Evolutionary conservation across 1,139 yeast genomes (phyloP).

Genomic region (Geotrichum candidum): DNA sequence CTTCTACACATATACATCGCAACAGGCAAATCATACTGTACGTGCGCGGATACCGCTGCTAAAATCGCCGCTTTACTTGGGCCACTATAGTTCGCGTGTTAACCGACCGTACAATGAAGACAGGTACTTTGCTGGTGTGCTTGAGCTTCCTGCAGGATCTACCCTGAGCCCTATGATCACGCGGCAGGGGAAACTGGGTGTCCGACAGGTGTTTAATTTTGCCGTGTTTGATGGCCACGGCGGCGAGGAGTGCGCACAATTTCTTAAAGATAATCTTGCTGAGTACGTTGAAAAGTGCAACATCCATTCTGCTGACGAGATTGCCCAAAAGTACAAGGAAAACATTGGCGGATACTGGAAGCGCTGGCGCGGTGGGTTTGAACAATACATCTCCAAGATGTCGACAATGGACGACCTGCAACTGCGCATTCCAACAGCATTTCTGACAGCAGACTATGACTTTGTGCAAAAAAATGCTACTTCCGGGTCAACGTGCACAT

Average conservation of each 20-base stretch:
- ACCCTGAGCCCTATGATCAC: slow-evolving; percentile 35
- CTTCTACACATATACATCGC: slow-evolving; percentile 10
- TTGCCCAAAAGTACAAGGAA: slow-evolving; percentile 49
- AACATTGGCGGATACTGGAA: slow-evolving; percentile 85
- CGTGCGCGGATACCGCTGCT: slow-evolving; percentile 47
- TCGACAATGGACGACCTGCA: slow-evolving; percentile 48
- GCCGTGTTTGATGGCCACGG: slow-evolving; percentile 93
- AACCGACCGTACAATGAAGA: slow-evolving; percentile 81
- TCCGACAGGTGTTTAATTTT: slow-evolving; percentile 51
- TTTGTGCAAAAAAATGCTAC: slow-evolving; percentile 32
- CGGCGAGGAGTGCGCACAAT: slow-evolving; percentile 66
- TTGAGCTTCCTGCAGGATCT: slow-evolving; percentile 42
- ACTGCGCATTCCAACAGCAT: slow-evolving; percentile 57
- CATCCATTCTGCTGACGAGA: slow-evolving; percentile 36
- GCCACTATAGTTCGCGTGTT: slow-evolving; percentile 73
- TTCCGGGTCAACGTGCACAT: slow-evolving; percentile 83
- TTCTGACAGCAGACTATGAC: slow-evolving; percentile 53
- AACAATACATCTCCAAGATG: slow-evolving; percentile 38
- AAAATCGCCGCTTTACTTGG: slow-evolving; percentile 70
- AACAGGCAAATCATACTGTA: slow-evolving; percentile 10
- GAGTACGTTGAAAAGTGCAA: slow-evolving; percentile 48
- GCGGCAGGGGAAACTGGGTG: slow-evolving; percentile 20
- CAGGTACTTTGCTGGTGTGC: slow-evolving; percentile 55
- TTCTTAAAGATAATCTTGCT: slow-evolving; percentile 50
- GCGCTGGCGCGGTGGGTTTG: slow-evolving; percentile 58